Evolutionary conservation across 2,329 filamentous ascomycete species (phyloP), one percentile per base, ranked within the genome.

Genomic region (Alternaria rosae): DNA sequence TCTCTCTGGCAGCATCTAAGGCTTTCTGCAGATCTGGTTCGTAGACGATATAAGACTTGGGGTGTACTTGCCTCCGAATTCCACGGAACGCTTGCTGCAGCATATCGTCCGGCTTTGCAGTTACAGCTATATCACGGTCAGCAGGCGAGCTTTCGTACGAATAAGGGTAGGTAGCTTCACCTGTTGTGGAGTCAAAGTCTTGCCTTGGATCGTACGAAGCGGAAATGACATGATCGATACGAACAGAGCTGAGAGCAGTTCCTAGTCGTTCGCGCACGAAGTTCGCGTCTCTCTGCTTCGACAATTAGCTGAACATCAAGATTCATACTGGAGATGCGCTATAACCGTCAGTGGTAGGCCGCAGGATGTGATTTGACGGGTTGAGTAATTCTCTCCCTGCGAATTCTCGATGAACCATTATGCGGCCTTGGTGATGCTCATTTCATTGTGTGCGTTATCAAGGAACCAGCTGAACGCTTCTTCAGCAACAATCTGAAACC

Each of bases 361-460:
- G 51, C 6, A 21, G 8, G 28, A 25, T 54, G 12, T 58, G 28
- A 28, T 7, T 28, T 23, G 20, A 35, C n/a, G 53, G 15, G 45
- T 32, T 30, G 13, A 30, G 38, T 21, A 57, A 44, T 45, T 57
- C 23, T 57, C 13, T 42, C 17, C 51, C 43, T 57, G 28, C 13
- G 13, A 56, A 28, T 15, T 54, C 32, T 54, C 51, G 13, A 54
- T 54, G 54, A 69, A 69, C 67, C 65, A 69, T 48, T 64, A 38
- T 13, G 54, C 59, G 26, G 65, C 65, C 26, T 59, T 47, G 8
- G 7, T 35, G 26, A 69, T 25, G 41, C 67, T 66, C 65, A 66
- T 52, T 26, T 66, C 56, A 41, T 67, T 69, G 45, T 69, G 67
- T 47, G 67, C 65, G 52, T 62, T 47, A 42, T 69, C 67, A 25